Evolutionary conservation across 768 basidiomycete species (phyloP).

Genomic region (Fomitopsis serialis): DNA sequence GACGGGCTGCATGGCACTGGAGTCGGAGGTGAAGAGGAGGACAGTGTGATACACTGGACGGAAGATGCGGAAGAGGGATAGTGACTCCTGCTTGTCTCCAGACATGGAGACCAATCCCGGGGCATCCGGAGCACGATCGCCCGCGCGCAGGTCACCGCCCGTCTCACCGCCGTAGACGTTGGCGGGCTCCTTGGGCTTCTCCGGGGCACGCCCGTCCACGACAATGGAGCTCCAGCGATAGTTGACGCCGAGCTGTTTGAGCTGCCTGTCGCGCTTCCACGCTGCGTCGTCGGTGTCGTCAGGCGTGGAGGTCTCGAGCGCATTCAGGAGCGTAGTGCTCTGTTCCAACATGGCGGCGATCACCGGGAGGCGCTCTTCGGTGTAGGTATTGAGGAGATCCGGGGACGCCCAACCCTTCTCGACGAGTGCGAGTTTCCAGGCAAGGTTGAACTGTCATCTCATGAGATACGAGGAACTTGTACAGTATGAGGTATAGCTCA

Average conservation of each 20-base stretch:
- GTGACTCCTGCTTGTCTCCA: neutral
- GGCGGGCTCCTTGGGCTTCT: neutral
- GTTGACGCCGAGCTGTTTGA: conserved; percentile 46
- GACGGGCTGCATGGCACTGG: neutral
- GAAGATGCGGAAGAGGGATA: neutral
- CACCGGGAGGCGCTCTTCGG: conserved; percentile 25
- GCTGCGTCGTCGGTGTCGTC: conserved; percentile 12
- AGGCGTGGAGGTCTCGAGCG: neutral
- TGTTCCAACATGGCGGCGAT: conserved; percentile 23
- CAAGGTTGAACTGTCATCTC: conserved; percentile 24
- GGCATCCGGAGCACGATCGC: neutral
- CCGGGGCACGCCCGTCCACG: conserved; percentile 27
- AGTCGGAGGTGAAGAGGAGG: neutral
- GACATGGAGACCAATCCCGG: neutral
- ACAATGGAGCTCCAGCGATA: conserved; percentile 47
- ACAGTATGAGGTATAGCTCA: no score
- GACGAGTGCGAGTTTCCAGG: conserved; percentile 26
- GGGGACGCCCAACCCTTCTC: conserved; percentile 19
- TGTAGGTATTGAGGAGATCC: conserved; percentile 21
- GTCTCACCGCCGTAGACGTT: neutral
- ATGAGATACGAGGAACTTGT: no score
- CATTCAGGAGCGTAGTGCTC: conserved; percentile 9
- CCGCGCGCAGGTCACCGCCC: neutral
- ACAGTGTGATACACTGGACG: neutral
- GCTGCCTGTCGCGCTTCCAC: conserved; percentile 5